Base-by-base conservation (phyloP, 2,329 filamentous ascomycete species). In the Phyllosticta paracitricarpa region DNA sequence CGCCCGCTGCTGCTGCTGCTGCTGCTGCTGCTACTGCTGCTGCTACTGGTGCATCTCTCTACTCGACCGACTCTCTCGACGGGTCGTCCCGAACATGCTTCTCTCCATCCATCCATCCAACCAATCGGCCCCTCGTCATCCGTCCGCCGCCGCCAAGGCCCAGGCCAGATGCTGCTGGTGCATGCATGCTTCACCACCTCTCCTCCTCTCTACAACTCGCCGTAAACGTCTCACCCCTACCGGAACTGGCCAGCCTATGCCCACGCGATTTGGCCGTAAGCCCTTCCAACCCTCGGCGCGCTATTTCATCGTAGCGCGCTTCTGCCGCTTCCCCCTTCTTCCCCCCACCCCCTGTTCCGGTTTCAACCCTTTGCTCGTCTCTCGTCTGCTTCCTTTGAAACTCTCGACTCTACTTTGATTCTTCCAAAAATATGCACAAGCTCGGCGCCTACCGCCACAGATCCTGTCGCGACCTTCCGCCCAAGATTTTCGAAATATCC, bases 31-130 rank as follows among this genome's bases (percentile, higher is more conserved):
- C 19, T 22, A 22, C 19, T 22, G 19, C 19, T 22, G 2, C 19
- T 22, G 19, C 19, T 22, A 22, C 19, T 22, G 19, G 19, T 22
- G 19, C 19, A 22, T 22, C 19, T 22, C 19, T 22, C 19, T 33
- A 10, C 30, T 33, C 30, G 30, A 10, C 10, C 10, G 30, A 6
- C 30, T 33, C 30, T 14, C 10, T 40, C 30, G 33, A 54, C 58
- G 58, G 58, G 53, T 60, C 58, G 58, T 56, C 58, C 53, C 58
- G 58, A 60, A 53, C 58, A 51, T 56, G 3, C 28, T 30, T 4
- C 28, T 30, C 28, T 30, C 53, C 53, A n/a, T n/a, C n/a, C n/a
- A n/a, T n/a, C n/a, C n/a, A n/a, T n/a, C n/a, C n/a, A n/a, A 60
- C 51, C 58, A 56, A 60, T 60, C 51, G 58, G 53, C 53, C 24